Percentiles rank a stretch among this genome's conserved stretches.
These are phyloP conservation scores for Bretschneidera sinensis DNA, from an alignment of 345 rosid genomes.

Conservation along the genomic window DNA sequence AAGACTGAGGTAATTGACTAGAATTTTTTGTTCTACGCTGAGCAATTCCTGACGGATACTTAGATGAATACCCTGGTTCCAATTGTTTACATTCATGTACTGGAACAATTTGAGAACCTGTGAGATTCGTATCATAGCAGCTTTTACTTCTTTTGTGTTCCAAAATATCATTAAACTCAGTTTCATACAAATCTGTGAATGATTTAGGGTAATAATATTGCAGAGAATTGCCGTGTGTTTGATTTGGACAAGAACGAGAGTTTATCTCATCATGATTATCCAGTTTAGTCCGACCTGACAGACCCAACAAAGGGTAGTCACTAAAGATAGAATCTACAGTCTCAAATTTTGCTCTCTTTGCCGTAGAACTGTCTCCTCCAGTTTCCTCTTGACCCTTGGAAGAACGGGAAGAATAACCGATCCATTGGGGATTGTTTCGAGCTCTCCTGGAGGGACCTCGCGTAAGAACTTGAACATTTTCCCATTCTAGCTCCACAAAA, in stretches of 20 bases:
- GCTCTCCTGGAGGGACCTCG: slow-evolving; percentile 18
- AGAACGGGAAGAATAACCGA: neutral
- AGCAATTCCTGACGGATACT: no score
- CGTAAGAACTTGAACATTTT: slow-evolving; percentile 25
- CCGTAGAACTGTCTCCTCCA: neutral
- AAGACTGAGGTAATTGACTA: neutral
- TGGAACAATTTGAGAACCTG: slow-evolving; percentile 34
- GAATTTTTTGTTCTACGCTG: neutral
- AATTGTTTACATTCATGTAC: slow-evolving; percentile 1
- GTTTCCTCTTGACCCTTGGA: neutral
- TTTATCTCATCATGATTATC: neutral
- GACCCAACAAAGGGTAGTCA: neutral
- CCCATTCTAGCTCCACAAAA: slow-evolving; percentile 33
- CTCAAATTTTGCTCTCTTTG: slow-evolving; percentile 12
- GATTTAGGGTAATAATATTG: neutral
- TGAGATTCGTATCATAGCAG: slow-evolving; percentile 1
- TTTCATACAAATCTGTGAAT: slow-evolving; percentile 1
- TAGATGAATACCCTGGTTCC: neutral
- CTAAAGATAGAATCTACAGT: slow-evolving; percentile 4
- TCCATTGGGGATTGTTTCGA: slow-evolving; percentile 8
- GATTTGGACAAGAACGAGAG: no score
- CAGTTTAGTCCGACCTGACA: neutral
- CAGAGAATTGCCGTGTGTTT: neutral
- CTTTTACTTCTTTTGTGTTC: neutral
- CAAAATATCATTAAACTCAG: slow-evolving; percentile 1